Evolutionary conservation across 441 rosid genomes (phyloP), one percentile per base, ranked within the genome.

Genomic region (Erodium chrysanthum): DNA sequence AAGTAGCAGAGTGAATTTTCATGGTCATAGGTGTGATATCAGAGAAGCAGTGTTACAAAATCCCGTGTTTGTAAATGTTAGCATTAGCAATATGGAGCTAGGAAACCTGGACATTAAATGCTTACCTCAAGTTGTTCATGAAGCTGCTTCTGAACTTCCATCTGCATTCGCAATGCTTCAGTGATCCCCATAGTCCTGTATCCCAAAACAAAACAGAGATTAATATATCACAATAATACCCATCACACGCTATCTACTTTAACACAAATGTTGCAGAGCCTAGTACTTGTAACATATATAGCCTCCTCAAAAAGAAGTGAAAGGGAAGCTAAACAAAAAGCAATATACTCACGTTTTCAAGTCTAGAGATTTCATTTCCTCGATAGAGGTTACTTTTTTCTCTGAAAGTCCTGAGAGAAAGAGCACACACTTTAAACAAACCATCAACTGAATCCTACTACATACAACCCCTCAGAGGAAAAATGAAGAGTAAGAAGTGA

Each of bases 111-210:
- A 31, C 35, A 31, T 1, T 31, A 2, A 31, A 31, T 61, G 50
- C 66, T 67, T 76, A 88, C 98, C 96, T 92, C 98, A 68, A 90
- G 96, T 77, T 92, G 98, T 81, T 90, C 98, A 22, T 92, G 98
- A 66, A 92, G 96, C 65, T 64, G 86, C 84, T 90, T 92, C 77
- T 92, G 98, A 71, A 92, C 96, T 76, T 90, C 90, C 85, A 92
- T 83, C 82, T 92, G 98, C 83, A 92, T 58, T 66, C 88, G 80
- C 81, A 92, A 71, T 70, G 98, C 93, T 84, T 90, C 96, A 31
- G 91, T 89, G 67, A 92, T 85, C 68, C 85, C 88, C 64, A 83
- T 81, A 78, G 85, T 84, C 82, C 96, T 92, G 85, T 68, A 10
- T 25, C 3, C 37, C 35, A 25, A 25, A 25, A 25, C 35, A 5